Evolutionary conservation across 2,329 filamentous ascomycete species (phyloP).

Genomic region (Aureobasidium sp.): DNA sequence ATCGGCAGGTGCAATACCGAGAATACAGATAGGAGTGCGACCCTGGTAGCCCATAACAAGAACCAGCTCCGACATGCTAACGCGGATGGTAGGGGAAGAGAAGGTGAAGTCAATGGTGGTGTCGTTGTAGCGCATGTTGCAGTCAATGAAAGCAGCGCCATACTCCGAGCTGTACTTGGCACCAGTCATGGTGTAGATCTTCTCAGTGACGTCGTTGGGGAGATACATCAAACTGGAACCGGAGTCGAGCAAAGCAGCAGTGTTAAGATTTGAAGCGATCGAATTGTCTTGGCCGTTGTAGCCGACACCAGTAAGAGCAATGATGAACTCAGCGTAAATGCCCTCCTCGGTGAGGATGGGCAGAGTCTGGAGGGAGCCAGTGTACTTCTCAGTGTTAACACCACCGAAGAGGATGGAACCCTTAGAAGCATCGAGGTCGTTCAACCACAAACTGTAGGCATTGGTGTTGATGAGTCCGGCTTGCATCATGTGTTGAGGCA

Average conservation of each 20-base stretch:
- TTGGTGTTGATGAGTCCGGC: constrained; percentile 56
- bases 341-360: constrained; percentile 47
- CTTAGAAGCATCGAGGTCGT: constrained; percentile 53
- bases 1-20: constrained; percentile 46
- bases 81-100: constrained; percentile 47
- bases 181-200: constrained; percentile 35
- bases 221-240: constrained; percentile 68
- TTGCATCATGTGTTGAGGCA: constrained; percentile 58
- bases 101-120: constrained; percentile 53
- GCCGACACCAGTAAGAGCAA: constrained; percentile 44
- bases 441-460: constrained; percentile 63
- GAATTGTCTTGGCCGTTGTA: constrained; percentile 36
- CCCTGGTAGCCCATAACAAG: constrained; percentile 40
- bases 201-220: constrained; percentile 51
- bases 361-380: constrained; percentile 55
- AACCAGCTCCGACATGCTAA: constrained; percentile 51
- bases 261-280: constrained; percentile 36
- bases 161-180: constrained; percentile 36
- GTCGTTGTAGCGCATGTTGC: constrained; percentile 42
- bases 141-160: constrained; percentile 47
- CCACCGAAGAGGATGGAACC: constrained; percentile 74
- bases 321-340: constrained; percentile 48
- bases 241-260: constrained; percentile 63
- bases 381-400: constrained; percentile 69
- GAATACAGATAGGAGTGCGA: constrained; percentile 39